phyloP scores from a whole-genome alignment of 2,329 filamentous ascomycete genomes.

The Diplodia mutila region DNA sequence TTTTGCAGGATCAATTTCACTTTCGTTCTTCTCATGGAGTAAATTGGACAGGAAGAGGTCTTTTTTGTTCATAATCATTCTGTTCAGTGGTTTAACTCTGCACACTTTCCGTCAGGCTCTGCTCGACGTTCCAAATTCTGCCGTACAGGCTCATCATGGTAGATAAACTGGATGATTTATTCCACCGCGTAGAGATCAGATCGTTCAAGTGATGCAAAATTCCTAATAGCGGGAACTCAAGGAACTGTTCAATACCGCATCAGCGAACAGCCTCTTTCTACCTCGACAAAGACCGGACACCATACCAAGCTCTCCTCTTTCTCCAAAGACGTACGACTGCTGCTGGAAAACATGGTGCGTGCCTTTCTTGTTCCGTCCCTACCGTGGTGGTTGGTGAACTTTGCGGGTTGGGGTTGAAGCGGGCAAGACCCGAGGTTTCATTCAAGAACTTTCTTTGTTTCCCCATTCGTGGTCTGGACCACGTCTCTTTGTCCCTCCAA shows the following conservation, averaged over 20 bases:
- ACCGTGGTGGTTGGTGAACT: no score
- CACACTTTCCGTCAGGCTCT: background rate
- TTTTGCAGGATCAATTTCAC: background rate
- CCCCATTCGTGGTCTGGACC: background rate
- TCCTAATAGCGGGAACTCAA: background rate
- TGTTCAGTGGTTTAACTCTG: background rate
- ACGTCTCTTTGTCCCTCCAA: background rate
- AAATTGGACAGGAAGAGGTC: no score
- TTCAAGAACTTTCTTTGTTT: background rate
- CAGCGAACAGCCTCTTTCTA: background rate
- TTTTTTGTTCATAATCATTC: background rate
- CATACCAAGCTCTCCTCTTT: background rate
- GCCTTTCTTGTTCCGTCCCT: no score
- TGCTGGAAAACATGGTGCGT: slow-evolving; percentile 2
- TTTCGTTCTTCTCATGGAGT: background rate
- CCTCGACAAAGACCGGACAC: background rate
- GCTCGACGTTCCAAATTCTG: background rate
- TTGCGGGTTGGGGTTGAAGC: background rate
- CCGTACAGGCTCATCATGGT: background rate
- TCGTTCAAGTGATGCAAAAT: background rate
- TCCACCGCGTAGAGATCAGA: background rate
- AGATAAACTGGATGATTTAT: background rate
- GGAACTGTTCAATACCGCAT: background rate
- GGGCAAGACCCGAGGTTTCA: background rate
- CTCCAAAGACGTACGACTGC: slow-evolving; percentile 4